Conservation (phyloP, 148 eudicot species). For the Camellia japonica region DNA sequence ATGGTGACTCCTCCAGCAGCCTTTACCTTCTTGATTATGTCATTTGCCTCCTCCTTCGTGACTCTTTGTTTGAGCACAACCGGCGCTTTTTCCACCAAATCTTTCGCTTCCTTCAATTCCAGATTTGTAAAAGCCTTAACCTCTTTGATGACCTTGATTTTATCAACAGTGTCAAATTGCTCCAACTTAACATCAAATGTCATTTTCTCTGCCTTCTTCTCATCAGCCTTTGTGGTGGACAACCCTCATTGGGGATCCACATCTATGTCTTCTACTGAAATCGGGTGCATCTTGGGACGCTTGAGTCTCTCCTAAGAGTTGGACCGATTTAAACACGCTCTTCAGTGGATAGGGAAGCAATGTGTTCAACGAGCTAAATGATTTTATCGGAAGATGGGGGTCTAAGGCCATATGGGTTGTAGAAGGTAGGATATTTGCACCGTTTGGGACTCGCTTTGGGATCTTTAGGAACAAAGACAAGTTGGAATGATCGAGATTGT, state of each 20-base stretch:
- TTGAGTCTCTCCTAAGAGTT: too few species aligned
- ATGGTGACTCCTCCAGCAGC: slow-evolving; percentile 80
- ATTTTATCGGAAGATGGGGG: slow-evolving; percentile 87
- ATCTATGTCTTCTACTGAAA: slow-evolving; percentile 67
- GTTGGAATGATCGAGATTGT: slow-evolving; percentile 58
- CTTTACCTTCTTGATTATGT: slow-evolving; percentile 69
- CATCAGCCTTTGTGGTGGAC: slow-evolving; percentile 52
- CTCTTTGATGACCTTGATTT: too few species aligned
- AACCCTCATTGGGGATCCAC: slow-evolving; percentile 43
- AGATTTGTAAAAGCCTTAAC: too few species aligned
- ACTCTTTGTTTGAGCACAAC: slow-evolving; percentile 71
- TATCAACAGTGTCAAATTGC: slow-evolving; percentile 66
- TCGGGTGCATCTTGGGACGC: slow-evolving; percentile 34
- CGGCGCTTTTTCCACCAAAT: slow-evolving; percentile 76
- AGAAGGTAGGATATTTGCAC: slow-evolving; percentile 63
- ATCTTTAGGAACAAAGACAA: slow-evolving; percentile 48
- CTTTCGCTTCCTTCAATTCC: too few species aligned
- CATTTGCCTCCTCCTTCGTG: slow-evolving; percentile 83
- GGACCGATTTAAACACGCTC: slow-evolving; percentile 64
- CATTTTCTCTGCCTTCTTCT: slow-evolving; percentile 69
- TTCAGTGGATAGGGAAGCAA: slow-evolving; percentile 62
- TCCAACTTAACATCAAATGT: slow-evolving; percentile 81
- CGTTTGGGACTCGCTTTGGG: slow-evolving; percentile 52
- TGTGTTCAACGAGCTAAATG: slow-evolving; percentile 65
- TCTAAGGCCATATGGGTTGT: slow-evolving; percentile 84